These are phyloP conservation scores for Aspergillus unguis DNA, from an alignment of 2,329 filamentous ascomycete genomes.

Conservation along the genomic window DNA sequence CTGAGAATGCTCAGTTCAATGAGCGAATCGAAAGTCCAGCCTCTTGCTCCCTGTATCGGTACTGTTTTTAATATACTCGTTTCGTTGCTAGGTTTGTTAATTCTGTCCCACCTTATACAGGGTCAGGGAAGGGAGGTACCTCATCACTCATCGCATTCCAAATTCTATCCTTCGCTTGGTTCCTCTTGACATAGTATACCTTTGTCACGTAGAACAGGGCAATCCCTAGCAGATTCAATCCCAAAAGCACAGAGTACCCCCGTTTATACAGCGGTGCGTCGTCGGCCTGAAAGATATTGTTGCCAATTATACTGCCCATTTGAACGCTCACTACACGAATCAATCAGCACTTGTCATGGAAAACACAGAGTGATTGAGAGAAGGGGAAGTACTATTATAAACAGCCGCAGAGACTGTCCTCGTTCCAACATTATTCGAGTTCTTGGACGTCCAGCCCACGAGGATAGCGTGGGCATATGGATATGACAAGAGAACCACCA, in stretches of 20 bases:
- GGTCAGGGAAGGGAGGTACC: not conserved
- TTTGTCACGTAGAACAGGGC: slow-evolving; percentile 43
- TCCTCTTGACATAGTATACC: slow-evolving; percentile 32
- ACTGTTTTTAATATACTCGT: slow-evolving; percentile 30
- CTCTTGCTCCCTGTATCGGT: slow-evolving; percentile 34
- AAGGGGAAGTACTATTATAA: slow-evolving; percentile 49
- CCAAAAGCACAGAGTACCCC: slow-evolving; percentile 53
- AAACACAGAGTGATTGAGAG: not conserved
- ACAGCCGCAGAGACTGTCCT: slow-evolving; percentile 59
- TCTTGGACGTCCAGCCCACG: slow-evolving; percentile 60
- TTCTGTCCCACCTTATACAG: not conserved
- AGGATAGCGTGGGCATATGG: slow-evolving; percentile 60
- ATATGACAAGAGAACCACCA: slow-evolving; percentile 51
- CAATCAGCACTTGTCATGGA: not conserved
- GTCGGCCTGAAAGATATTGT: slow-evolving; percentile 52
- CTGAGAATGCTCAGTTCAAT: slow-evolving; percentile 14
- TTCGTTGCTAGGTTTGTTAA: slow-evolving; percentile 18
- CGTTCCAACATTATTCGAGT: slow-evolving; percentile 60
- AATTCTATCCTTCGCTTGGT: slow-evolving; percentile 25
- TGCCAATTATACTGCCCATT: slow-evolving; percentile 27
- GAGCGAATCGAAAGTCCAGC: slow-evolving; percentile 36
- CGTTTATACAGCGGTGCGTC: slow-evolving; percentile 53
- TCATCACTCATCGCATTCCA: slow-evolving; percentile 32
- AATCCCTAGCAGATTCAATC: slow-evolving; percentile 47
- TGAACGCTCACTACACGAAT: slow-evolving; percentile 30